Evolutionary conservation across 768 basidiomycete genomes (phyloP), one percentile per base, ranked within the genome.

Genomic region (Amanita pallidorosea): DNA sequence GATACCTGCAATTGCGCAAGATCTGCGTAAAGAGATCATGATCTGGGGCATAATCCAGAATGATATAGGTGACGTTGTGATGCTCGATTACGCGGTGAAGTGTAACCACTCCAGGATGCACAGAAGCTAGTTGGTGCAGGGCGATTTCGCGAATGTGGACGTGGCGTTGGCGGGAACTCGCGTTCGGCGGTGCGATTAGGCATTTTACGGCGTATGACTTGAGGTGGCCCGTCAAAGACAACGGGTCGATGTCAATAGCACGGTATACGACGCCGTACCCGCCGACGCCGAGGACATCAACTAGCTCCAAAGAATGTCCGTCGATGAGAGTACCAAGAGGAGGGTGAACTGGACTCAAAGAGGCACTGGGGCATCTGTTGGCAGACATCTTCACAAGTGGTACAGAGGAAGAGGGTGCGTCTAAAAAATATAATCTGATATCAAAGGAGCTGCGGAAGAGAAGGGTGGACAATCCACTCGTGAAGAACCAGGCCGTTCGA

Each of bases 1-100:
- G 78, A 70, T 94, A 96, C 56, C 87, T 80, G 52, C 83, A 81
- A 56, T 77, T 75, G 56, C 85, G 79, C 36, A 88, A 70, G 60
- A 98, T 96, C 71, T 95, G 91, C n/a, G 88, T 83, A 68, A 96
- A 96, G 52, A 98, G 77, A 68, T 98, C 94, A 52, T 93, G 92
- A 63, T 91, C 89, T 49, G 84, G 76, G 53, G 88, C 92, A 67
- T 85, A 96, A 65, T 98, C 91, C 83, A 97, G 87, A 65, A 98
- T 78, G 65, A 97, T 87, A 69, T 85, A 96, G 46, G 93, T 88
- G 70, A 80, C 81, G 61, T 79, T 77, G 52, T 75, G 76, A 61
- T 90, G 87, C 63, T 95, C 90, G 58, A 97, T 77, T 48, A 94
- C 86, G 59, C 88, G 86, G 69, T 94, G 89, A 45, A 98, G 79